These are phyloP conservation scores for Sanghuangporus weigelae DNA, from an alignment of 1,284 basidiomycete genomes.

Conservation along the genomic window DNA sequence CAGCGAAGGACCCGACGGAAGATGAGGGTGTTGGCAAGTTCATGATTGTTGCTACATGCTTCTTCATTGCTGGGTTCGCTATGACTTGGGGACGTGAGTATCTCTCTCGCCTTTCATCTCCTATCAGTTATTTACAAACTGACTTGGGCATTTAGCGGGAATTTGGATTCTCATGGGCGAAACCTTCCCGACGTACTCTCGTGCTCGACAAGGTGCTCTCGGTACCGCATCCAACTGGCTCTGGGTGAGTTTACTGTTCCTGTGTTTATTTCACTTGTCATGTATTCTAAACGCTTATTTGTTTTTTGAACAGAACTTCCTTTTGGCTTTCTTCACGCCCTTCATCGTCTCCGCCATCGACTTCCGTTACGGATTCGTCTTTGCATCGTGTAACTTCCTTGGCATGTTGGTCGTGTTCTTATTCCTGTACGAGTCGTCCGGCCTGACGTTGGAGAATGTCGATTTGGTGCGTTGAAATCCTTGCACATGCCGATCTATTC, in stretches of 20 bases:
- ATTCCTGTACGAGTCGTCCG: slow-evolving; percentile 74
- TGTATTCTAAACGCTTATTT: not conserved
- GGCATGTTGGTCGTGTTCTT: slow-evolving; percentile 66
- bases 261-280: not conserved
- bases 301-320: slow-evolving; percentile 47
- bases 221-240: slow-evolving; percentile 67
- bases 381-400: slow-evolving; percentile 50
- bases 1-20: slow-evolving; percentile 49
- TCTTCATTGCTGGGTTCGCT: slow-evolving; percentile 78
- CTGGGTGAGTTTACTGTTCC: slow-evolving; percentile 27
- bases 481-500: slow-evolving; percentile 10
- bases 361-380: slow-evolving; percentile 71
- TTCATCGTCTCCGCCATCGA: slow-evolving; percentile 54
- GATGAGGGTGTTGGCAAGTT: slow-evolving; percentile 51
- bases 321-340: slow-evolving; percentile 72
- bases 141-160: slow-evolving; percentile 31
- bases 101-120: not conserved
- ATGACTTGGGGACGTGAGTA: slow-evolving; percentile 62
- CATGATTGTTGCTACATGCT: slow-evolving; percentile 73
- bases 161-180: slow-evolving; percentile 77
- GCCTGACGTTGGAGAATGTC: slow-evolving; percentile 66
- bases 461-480: slow-evolving; percentile 39
- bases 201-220: slow-evolving; percentile 72
- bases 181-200: slow-evolving; percentile 69
- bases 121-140: not conserved